These are phyloP conservation scores for Podospora anserina DNA, from an alignment of 495 filamentous ascomycete species.

Conservation along the genomic window DNA sequence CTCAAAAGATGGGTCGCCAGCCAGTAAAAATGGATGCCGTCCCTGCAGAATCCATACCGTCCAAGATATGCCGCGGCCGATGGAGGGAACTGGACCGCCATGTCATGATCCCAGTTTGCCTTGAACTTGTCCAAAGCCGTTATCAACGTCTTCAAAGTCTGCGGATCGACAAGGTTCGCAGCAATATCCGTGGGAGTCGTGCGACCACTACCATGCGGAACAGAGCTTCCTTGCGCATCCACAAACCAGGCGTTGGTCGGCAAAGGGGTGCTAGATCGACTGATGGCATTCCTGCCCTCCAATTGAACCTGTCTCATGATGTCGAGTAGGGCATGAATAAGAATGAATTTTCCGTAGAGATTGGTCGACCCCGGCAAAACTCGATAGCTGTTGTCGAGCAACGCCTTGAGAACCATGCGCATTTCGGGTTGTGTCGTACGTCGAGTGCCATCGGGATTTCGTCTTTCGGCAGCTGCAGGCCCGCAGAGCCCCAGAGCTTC, in stretches of 20 bases:
- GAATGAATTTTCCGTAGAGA: conserved; percentile 63
- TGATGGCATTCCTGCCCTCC: conserved; percentile 31
- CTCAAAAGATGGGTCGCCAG: conserved; percentile 55
- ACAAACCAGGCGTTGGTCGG: conserved; percentile 50
- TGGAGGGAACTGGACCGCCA: conserved; percentile 58
- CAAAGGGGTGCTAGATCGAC: conserved; percentile 43
- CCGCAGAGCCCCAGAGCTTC: conserved; percentile 57
- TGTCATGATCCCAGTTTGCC: conserved; percentile 60
- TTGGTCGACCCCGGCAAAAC: conserved; percentile 59
- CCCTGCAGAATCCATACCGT: conserved; percentile 60
- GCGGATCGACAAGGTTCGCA: conserved; percentile 28
- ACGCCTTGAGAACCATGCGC: conserved; percentile 49
- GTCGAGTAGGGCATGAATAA: conserved; percentile 61
- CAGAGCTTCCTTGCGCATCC: conserved; percentile 32
- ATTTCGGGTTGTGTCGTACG: conserved; percentile 58
- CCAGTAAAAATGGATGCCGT: conserved; percentile 65
- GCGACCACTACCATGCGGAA: conserved; percentile 43
- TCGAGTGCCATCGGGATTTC: conserved; percentile 56
- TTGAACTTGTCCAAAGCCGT: conserved; percentile 64
- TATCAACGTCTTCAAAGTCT: conserved; percentile 35
- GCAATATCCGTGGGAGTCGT: conserved; percentile 49
- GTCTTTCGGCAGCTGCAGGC: conserved; percentile 37
- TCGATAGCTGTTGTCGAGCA: conserved; percentile 50
- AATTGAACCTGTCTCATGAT: conserved; percentile 46
- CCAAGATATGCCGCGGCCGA: conserved; percentile 37